Evolutionary conservation across 768 basidiomycete genomes (phyloP).

Genomic region (Chalciporus piperatus): DNA sequence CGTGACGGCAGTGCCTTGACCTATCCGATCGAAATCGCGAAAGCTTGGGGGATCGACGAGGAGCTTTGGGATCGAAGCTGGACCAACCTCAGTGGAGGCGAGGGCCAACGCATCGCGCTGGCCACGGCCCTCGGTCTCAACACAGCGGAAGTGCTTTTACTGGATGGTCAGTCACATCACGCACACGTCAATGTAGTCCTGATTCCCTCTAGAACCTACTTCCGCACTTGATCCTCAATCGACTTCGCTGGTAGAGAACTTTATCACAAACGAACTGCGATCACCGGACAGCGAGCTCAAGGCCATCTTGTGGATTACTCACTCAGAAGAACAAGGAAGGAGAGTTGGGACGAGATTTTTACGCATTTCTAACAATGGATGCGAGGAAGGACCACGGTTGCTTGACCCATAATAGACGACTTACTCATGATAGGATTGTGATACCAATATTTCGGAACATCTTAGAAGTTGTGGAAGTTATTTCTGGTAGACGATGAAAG

Average conservation of each 20-base stretch:
- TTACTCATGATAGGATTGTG: background rate
- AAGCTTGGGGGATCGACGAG: slow-evolving; percentile 62
- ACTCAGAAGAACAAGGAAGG: slow-evolving; percentile 76
- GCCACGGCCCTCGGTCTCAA: slow-evolving; percentile 71
- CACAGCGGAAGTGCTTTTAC: slow-evolving; percentile 73
- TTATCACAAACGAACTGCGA: slow-evolving; percentile 51
- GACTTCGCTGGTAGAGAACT: slow-evolving; percentile 63
- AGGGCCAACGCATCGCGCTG: slow-evolving; percentile 79
- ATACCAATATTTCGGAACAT: background rate
- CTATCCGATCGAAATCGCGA: slow-evolving; percentile 52
- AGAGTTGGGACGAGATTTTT: slow-evolving; percentile 72
- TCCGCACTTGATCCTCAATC: slow-evolving; percentile 78
- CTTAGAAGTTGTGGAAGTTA: too few species aligned
- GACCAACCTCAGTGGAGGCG: slow-evolving; percentile 81
- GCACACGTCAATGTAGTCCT: background rate
- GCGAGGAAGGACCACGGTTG: slow-evolving; percentile 37
- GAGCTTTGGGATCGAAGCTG: slow-evolving; percentile 79
- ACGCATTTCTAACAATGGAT: slow-evolving; percentile 43
- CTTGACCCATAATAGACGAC: slow-evolving; percentile 24
- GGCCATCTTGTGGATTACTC: slow-evolving; percentile 85
- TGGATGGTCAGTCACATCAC: slow-evolving; percentile 58
- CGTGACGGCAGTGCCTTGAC: slow-evolving; percentile 24
- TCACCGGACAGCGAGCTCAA: slow-evolving; percentile 51
- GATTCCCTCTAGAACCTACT: slow-evolving; percentile 66
- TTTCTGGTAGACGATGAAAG: too few species aligned